A percentile compares a stretch with the other conserved stretches of the same genome.
phyloP scores from a whole-genome alignment of 2,329 filamentous ascomycete genomes.

The Rhinocladiella similis region DNA sequence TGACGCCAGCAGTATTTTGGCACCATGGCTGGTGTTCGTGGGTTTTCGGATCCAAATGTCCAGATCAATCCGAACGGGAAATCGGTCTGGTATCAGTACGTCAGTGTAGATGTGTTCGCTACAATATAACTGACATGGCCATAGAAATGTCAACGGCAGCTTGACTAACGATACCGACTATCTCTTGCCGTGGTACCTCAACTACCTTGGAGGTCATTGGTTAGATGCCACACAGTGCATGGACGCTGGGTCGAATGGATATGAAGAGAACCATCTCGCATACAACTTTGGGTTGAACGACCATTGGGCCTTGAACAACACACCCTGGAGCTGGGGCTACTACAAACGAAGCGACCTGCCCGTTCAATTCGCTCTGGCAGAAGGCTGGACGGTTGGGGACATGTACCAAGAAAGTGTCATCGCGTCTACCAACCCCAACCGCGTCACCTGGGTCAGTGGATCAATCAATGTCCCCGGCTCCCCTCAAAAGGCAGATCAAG shows the following conservation, averaged over 20 bases:
- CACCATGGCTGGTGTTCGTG: conserved; percentile 56
- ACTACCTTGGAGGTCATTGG: conserved; percentile 55
- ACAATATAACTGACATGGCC: background rate
- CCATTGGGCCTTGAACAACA: conserved; percentile 56
- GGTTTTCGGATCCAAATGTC: conserved; percentile 58
- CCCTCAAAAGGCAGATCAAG: conserved; percentile 44
- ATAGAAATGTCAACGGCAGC: conserved; percentile 39
- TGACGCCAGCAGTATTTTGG: conserved; percentile 52
- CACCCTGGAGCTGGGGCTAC: conserved; percentile 55
- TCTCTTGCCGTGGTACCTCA: conserved; percentile 57
- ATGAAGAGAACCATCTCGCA: conserved; percentile 53
- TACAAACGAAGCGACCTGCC: conserved; percentile 55
- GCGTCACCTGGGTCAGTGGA: conserved; percentile 53
- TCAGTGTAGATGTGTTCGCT: conserved; percentile 8
- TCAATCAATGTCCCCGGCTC: conserved; percentile 53
- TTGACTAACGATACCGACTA: conserved; percentile 45
- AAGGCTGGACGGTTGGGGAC: conserved; percentile 56
- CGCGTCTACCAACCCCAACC: conserved; percentile 55
- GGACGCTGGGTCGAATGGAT: conserved; percentile 53
- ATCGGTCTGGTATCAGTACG: conserved; percentile 52
- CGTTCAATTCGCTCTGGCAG: conserved; percentile 56
- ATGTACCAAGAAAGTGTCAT: conserved; percentile 58
- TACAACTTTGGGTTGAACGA: conserved; percentile 54
- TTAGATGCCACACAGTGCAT: conserved; percentile 57
- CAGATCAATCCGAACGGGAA: conserved; percentile 49